Evolutionary conservation across 1,139 yeast species (phyloP).

Genomic region (Arxiozyma heterogenica): DNA sequence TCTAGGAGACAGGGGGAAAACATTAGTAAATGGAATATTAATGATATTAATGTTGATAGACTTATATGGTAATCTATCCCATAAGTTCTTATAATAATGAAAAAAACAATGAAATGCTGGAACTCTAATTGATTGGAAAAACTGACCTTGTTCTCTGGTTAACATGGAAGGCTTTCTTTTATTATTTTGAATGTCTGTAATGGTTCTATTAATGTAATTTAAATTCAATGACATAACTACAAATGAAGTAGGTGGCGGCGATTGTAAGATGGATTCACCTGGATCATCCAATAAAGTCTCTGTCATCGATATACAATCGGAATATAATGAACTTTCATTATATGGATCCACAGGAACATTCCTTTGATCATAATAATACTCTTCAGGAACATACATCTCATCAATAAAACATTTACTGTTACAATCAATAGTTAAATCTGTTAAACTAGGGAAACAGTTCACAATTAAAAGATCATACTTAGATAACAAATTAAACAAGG

Average conservation of each 20-base stretch:
- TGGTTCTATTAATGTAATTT: constrained; percentile 19
- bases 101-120: constrained; percentile 27
- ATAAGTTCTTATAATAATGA: constrained; percentile 24
- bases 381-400: constrained; percentile 18
- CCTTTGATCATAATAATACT: constrained; percentile 18
- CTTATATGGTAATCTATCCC: constrained; percentile 27
- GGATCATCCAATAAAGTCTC: constrained; percentile 24
- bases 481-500: constrained; percentile 34
- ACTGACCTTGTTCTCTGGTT: constrained; percentile 21
- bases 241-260: constrained; percentile 30
- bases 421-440: constrained; percentile 37
- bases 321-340: constrained; percentile 7
- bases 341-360: constrained; percentile 4
- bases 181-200: constrained; percentile 9
- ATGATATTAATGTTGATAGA: constrained; percentile 25
- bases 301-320: constrained; percentile 17
- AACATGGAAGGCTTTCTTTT: constrained; percentile 20
- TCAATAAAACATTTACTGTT: constrained; percentile 40
- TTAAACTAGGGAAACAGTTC: constrained; percentile 37
- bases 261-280: constrained; percentile 13
- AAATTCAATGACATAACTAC: constrained; percentile 22
- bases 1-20: constrained; percentile 25
- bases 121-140: constrained; percentile 18
- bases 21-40: constrained; percentile 30
- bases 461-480: constrained; percentile 43